Base-by-base conservation (phyloP, 164 flowering plant genomes). In the Berberis thunbergii region DNA sequence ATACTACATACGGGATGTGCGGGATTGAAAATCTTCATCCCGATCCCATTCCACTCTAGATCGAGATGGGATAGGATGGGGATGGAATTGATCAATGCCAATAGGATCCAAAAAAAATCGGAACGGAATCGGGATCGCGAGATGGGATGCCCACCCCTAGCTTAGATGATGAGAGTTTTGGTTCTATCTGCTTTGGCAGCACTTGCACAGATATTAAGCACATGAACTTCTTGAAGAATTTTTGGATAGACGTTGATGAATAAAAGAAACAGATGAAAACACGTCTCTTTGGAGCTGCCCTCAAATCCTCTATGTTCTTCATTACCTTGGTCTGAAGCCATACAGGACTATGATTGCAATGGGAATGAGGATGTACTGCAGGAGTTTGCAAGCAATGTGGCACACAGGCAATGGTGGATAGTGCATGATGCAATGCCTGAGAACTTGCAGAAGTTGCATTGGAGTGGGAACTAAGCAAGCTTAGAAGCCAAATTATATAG, bases 321-420 rank as follows among this genome's bases (percentile, higher is more conserved):
- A 91, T 63, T 91, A 91, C 69, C 78, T 91, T 54, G 98, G 98
- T 8, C 45, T 81, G 43, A 91, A 91, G 64, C 98, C 98, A 39
- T 91, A 96, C 81, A 96, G 40, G 98, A 91, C 74, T 91, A 84
- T 44, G 98, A 91, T 59, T 91, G 96, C 76, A 91, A 91, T 71
- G 89, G 96, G 96, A 89, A 91, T 67, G 86, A 81, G 57, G 92
- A 86, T 60, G 77, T 84, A 57, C 56, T 86, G 66, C 96, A 82
- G 70, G 92, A 84, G 64, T 89, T 87, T 67, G 96, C 98, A 1
- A 91, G 94, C 59, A 86, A 91, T 73, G 81, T 85, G 41, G 98
- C 98, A 2, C 98, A 91, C 56, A 76, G 45, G 58, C 79, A 63
- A n/a, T 91, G 96, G 98, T 91, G 98, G 98, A 79, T 72, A 70